Conservation (phyloP, 176 grass and related monocot genomes). For the Carex cristatella region DNA sequence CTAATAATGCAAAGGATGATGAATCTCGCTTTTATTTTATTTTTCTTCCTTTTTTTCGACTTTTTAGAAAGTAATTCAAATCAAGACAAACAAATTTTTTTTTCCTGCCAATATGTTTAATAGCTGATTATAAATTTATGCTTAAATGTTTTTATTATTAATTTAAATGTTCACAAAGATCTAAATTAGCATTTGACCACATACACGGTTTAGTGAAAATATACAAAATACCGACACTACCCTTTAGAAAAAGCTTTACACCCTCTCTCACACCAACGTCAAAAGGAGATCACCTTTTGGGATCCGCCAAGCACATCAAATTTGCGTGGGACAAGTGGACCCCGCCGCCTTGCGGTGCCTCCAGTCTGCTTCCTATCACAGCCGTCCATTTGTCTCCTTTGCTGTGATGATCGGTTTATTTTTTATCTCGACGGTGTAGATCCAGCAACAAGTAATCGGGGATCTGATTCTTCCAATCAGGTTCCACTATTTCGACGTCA, state of each 20-base stretch:
- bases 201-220: background rate
- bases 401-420: background rate
- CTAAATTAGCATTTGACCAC: background rate
- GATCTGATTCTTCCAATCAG: background rate
- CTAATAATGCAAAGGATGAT: background rate
- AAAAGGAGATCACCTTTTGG: constrained; percentile 27
- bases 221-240: background rate
- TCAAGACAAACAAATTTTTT: background rate
- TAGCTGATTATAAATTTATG: no score
- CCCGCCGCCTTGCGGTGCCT: background rate
- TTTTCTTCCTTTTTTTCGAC: background rate
- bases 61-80: background rate
- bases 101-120: no score
- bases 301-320: constrained; percentile 18
- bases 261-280: constrained; percentile 13
- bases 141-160: background rate
- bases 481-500: background rate
- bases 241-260: background rate
- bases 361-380: constrained; percentile 3
- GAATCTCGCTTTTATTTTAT: background rate
- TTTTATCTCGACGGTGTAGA: background rate
- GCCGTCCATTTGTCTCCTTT: constrained; percentile 19
- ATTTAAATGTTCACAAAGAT: background rate
- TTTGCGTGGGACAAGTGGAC: constrained; percentile 10
- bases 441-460: background rate